Evolutionary conservation across 1,139 yeast species (phyloP).

Genomic region (Blastobotrys aristatus): DNA sequence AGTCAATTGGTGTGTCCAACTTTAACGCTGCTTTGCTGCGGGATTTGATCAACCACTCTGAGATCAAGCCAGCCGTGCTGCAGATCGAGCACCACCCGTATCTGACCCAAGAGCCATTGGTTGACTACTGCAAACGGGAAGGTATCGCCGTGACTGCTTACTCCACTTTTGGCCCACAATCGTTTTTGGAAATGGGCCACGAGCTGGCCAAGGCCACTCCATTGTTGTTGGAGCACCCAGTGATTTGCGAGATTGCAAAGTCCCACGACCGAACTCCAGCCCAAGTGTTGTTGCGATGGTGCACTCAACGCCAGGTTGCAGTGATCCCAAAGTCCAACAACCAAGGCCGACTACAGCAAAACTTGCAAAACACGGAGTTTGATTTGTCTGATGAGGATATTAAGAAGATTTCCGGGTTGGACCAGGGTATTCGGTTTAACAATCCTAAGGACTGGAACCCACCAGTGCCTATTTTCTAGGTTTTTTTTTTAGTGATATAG

Average conservation of each 20-base stretch:
- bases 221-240: slow-evolving; percentile 50
- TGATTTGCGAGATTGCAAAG: slow-evolving; percentile 47
- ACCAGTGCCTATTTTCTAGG: slow-evolving; percentile 46
- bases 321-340: slow-evolving; percentile 69
- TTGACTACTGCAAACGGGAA: slow-evolving; percentile 56
- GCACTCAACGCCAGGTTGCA: slow-evolving; percentile 58
- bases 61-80: slow-evolving; percentile 69
- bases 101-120: slow-evolving; percentile 66
- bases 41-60: slow-evolving; percentile 68
- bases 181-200: slow-evolving; percentile 48
- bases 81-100: slow-evolving; percentile 95
- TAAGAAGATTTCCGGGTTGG: slow-evolving; percentile 44
- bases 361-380: slow-evolving; percentile 53
- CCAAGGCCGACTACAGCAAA: slow-evolving; percentile 50
- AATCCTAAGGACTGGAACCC: slow-evolving; percentile 76
- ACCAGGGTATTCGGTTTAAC: slow-evolving; percentile 71
- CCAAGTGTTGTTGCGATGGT: slow-evolving; percentile 66
- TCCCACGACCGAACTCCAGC: slow-evolving; percentile 53
- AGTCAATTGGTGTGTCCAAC: slow-evolving; percentile 80
- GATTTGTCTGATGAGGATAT: slow-evolving; percentile 48
- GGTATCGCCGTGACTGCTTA: slow-evolving; percentile 75
- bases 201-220: slow-evolving; percentile 48
- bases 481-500: background rate
- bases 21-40: slow-evolving; percentile 68
- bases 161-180: slow-evolving; percentile 68